phyloP scores from a whole-genome alignment of 208 protist species.

The Wallacemonas rigidus region DNA sequence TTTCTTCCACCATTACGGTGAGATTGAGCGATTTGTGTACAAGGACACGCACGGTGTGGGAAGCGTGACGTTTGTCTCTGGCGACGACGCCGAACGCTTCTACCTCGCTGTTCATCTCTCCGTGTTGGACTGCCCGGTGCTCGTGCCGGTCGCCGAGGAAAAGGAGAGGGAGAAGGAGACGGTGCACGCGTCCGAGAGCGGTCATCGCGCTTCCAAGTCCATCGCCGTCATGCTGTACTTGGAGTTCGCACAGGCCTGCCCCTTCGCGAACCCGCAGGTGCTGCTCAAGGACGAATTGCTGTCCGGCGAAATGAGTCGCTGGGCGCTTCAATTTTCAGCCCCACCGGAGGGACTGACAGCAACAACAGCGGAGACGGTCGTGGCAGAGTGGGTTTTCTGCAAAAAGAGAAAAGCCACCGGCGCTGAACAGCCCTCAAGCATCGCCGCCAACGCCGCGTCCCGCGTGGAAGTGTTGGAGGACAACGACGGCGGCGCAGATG shows the following conservation, averaged over 20 bases:
- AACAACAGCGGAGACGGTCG: constrained; percentile 22
- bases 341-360: constrained; percentile 6
- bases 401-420: background rate
- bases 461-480: constrained; percentile 15
- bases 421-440: background rate
- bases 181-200: background rate
- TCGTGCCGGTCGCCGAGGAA: background rate
- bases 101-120: constrained; percentile 66
- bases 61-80: constrained; percentile 58
- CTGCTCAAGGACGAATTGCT: constrained; percentile 29
- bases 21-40: constrained; percentile 47
- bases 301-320: constrained; percentile 47
- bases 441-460: background rate
- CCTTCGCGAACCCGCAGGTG: constrained; percentile 62
- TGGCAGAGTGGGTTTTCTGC: constrained; percentile 2
- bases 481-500: background rate
- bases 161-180: background rate
- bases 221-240: constrained; percentile 41
- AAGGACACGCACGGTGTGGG: constrained; percentile 57
- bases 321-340: constrained; percentile 32
- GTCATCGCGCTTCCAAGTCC: background rate
- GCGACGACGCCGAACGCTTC: constrained; percentile 54
- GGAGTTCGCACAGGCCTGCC: constrained; percentile 63
- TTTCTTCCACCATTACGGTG: constrained; percentile 69
- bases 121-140: constrained; percentile 26